Percentiles rank a stretch among this genome's conserved stretches.
Conservation (phyloP, 148 eudicot genomes). For the Spergularia marina region DNA sequence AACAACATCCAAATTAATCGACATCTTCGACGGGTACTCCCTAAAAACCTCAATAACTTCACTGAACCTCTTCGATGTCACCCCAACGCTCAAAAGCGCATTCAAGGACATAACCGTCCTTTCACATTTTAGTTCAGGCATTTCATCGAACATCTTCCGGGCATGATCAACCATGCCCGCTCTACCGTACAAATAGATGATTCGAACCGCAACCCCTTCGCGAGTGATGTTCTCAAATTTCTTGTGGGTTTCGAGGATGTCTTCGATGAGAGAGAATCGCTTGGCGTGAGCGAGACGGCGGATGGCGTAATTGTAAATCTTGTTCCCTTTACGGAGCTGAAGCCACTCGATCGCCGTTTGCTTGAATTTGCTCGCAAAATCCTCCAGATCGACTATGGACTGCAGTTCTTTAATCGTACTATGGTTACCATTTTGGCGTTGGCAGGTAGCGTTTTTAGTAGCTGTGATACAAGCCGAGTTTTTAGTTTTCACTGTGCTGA, state of each 20-base stretch:
- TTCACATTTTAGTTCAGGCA: constrained; percentile 18
- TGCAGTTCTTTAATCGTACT: constrained; percentile 10
- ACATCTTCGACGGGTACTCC: constrained; percentile 1
- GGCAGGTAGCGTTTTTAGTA: neutral
- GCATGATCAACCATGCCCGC: constrained; percentile 33
- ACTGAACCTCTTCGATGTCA: constrained; percentile 7
- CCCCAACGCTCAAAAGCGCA: constrained; percentile 24
- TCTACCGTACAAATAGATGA: constrained; percentile 12
- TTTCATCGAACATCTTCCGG: constrained; percentile 26
- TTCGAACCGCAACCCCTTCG: constrained; percentile 16
- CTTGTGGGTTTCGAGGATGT: constrained; percentile 18
- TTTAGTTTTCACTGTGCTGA: neutral
- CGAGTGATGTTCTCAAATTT: constrained; percentile 1
- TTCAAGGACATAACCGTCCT: constrained; percentile 19
- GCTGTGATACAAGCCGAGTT: neutral
- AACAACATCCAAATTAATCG: neutral
- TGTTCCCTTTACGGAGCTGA: constrained; percentile 10
- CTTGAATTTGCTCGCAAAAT: constrained; percentile 12
- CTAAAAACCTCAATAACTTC: constrained; percentile 7
- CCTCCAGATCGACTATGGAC: constrained; percentile 1
- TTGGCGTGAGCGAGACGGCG: constrained; percentile 14
- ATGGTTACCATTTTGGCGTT: neutral
- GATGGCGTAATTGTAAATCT: constrained; percentile 12
- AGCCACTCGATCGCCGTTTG: neutral
- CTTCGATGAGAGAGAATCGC: constrained; percentile 11